Evolutionary conservation across 2,329 filamentous ascomycete genomes (phyloP).

Genomic region (Fusarium sp.): DNA sequence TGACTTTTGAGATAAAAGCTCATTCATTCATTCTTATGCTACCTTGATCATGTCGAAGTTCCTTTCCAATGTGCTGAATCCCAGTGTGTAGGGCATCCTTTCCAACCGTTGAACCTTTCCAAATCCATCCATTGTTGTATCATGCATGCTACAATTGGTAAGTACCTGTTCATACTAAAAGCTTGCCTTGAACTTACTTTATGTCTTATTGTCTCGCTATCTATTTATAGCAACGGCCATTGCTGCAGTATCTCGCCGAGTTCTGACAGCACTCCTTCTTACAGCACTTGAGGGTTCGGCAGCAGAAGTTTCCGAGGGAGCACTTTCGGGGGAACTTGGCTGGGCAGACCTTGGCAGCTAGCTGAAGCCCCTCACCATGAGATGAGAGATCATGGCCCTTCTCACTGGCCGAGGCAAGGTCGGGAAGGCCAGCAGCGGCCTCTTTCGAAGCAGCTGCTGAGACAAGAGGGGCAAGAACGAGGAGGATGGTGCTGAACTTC

Average conservation of each 20-base stretch:
- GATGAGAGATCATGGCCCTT: slow-evolving; percentile 3
- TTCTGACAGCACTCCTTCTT: slow-evolving; percentile 28
- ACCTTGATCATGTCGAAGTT: not conserved
- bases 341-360: slow-evolving; percentile 14
- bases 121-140: no score
- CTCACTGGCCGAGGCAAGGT: slow-evolving; percentile 8
- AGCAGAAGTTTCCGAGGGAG: slow-evolving; percentile 19
- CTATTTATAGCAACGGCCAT: slow-evolving; percentile 22
- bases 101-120: fast-evolving
- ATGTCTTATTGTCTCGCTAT: fast-evolving
- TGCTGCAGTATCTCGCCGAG: slow-evolving; percentile 17
- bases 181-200: not conserved
- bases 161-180: not conserved
- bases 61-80: not conserved
- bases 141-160: not conserved
- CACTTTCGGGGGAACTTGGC: slow-evolving; percentile 27
- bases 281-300: slow-evolving; percentile 26
- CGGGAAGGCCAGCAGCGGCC: slow-evolving; percentile 11
- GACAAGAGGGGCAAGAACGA: slow-evolving; percentile 15
- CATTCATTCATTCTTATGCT: not conserved
- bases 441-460: slow-evolving; percentile 7
- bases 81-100: fast-evolving
- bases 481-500: slow-evolving; percentile 9
- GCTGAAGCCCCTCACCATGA: not conserved
- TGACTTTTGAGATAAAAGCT: not conserved